Conservation (phyloP, 2,329 filamentous ascomycete species). For the Diplodia scrobiculata region DNA sequence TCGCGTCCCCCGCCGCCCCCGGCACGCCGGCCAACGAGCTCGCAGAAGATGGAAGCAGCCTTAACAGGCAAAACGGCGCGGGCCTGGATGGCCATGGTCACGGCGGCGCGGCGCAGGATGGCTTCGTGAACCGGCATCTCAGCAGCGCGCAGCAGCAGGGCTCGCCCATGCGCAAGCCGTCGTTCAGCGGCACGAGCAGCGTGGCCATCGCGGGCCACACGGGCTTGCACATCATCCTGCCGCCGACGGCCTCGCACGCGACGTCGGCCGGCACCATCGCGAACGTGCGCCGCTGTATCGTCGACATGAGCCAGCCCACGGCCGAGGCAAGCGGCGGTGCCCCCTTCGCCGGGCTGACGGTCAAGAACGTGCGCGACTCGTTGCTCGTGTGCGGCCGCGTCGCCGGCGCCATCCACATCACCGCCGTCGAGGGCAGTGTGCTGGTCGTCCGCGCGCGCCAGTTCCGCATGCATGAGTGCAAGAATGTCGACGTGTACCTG, state of each 20-base stretch:
- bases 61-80: conserved; percentile 30
- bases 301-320: conserved; percentile 74
- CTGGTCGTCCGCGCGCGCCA: conserved; percentile 75
- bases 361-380: conserved; percentile 70
- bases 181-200: conserved; percentile 59
- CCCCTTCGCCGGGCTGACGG: conserved; percentile 66
- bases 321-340: conserved; percentile 8
- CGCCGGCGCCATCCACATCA: conserved; percentile 80
- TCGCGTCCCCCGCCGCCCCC: conserved; percentile 12
- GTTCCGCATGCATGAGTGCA: conserved; percentile 87
- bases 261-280: conserved; percentile 74
- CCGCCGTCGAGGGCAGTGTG: conserved; percentile 69
- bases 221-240: conserved; percentile 74
- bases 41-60: conserved; percentile 1
- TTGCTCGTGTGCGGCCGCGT: conserved; percentile 79
- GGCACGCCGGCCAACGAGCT: conserved; percentile 31
- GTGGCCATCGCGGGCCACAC: conserved; percentile 68
- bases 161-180: conserved; percentile 50
- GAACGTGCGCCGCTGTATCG: conserved; percentile 68
- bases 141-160: conserved; percentile 28
- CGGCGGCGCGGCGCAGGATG: conserved; percentile 32
- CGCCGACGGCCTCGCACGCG: conserved; percentile 68
- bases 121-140: conserved; percentile 29
- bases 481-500: conserved; percentile 79
- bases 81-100: conserved; percentile 39